Evolutionary conservation across 331 rosid species (phyloP).

Genomic region (Pyrus hybrid): DNA sequence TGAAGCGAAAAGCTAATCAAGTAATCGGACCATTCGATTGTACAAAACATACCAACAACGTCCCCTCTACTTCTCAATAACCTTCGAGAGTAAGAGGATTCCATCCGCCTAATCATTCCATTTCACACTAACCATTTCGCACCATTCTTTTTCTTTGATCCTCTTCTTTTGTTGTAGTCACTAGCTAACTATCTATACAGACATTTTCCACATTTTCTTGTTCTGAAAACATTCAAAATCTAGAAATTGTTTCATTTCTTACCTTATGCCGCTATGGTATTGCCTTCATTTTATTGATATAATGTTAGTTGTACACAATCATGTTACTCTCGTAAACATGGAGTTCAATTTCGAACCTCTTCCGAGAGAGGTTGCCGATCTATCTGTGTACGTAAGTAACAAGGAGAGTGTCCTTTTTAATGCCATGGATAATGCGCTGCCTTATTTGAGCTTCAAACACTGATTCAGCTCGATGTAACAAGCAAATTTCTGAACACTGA

Average conservation of each 20-base stretch:
- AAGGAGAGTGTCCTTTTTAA: too few species aligned
- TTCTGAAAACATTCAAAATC: background rate
- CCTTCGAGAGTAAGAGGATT: background rate
- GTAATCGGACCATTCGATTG: slow-evolving; percentile 84
- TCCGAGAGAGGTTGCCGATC: too few species aligned
- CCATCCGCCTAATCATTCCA: slow-evolving; percentile 10
- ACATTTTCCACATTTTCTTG: background rate
- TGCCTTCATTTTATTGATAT: background rate
- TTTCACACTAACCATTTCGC: slow-evolving; percentile 17
- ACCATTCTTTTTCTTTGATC: background rate
- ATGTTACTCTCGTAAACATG: background rate
- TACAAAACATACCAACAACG: slow-evolving; percentile 48
- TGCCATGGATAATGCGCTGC: too few species aligned
- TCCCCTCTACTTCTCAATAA: slow-evolving; percentile 21
- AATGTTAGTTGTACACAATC: background rate
- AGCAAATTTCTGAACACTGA: too few species aligned
- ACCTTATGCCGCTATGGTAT: background rate
- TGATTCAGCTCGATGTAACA: too few species aligned
- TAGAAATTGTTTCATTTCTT: background rate
- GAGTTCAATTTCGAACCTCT: too few species aligned
- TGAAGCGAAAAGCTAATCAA: slow-evolving; percentile 61
- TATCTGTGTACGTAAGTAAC: too few species aligned
- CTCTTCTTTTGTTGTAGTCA: background rate
- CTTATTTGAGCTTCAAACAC: too few species aligned
- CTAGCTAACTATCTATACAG: background rate